Evolutionary conservation across 169 alveolate genomes (phyloP), one percentile per base, ranked within the genome.

Genomic region (Cryptosporidium sp.): DNA sequence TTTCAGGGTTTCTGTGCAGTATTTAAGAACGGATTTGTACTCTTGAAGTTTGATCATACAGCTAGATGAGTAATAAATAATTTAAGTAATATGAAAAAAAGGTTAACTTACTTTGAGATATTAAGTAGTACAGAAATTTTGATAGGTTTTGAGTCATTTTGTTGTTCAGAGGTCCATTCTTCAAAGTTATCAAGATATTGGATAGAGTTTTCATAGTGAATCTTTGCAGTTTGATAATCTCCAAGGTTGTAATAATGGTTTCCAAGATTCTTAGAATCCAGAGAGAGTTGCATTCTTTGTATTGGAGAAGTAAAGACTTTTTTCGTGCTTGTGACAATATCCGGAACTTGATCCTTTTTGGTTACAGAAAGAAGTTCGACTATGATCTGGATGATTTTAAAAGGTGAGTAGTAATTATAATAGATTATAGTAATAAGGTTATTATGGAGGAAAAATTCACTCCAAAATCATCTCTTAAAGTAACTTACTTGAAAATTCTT

Each of bases 201-300:
- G 26, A 80, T 26, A 14, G 89, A 80, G 45, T 80, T 80, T 14
- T 80, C 69, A n/a, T 80, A 80, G 51, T 62, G 53, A 8, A 37
- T 80, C 39, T n/a, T 62, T 21, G 89, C 89, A 61, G 29, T 16
- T 16, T 35, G 45, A 48, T 62, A 80, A 23, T 80, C 70, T 60
- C 67, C 80, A 16, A 60, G 62, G 4, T 62, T 37, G 52, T 62
- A 80, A 23, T 42, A 45, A 69, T 80, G 89, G 75, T 80, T 80
- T 16, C 89, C 89, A 2, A 26, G 52, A 68, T 62, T 60, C 29
- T 62, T 80, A 14, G 62, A 62, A 31, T 80, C 89, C 7, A 80
- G 73, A 18, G 89, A 60, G 44, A 80, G 89, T 23, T 80, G 89
- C 65, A 62, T 80, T n/a, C 75, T 80, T n/a, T 60, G 73, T 1